Conservation (phyloP, 805 yeast species). For the Pachysolen tannophilus region DNA sequence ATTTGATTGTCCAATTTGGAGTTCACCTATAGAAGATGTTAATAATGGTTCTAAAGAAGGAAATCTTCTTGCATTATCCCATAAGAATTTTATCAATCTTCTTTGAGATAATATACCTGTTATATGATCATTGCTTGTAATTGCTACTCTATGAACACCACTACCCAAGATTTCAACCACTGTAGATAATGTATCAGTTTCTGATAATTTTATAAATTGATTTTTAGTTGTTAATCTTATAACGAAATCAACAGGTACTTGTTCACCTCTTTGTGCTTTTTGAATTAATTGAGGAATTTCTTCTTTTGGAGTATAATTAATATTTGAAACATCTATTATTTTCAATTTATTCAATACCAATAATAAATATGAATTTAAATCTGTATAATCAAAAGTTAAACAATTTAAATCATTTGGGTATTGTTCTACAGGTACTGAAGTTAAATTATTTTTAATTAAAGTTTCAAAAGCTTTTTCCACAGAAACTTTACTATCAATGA, state of each 20-base stretch:
- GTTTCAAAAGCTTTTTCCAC: conserved; percentile 88
- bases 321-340: conserved; percentile 26
- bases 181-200: conserved; percentile 55
- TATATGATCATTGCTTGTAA: conserved; percentile 45
- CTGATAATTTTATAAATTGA: conserved; percentile 74
- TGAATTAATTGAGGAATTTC: conserved; percentile 34
- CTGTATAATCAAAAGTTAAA: conserved; percentile 85
- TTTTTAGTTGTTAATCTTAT: conserved; percentile 80
- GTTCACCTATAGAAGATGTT: conserved; percentile 57
- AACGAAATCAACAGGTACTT: conserved; percentile 87
- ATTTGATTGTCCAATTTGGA: conserved; percentile 63
- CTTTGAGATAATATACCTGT: conserved; percentile 89
- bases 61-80: conserved; percentile 91
- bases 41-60: conserved; percentile 72
- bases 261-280: conserved; percentile 78
- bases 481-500: conserved; percentile 56
- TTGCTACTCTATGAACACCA: conserved; percentile 93
- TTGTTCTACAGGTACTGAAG: conserved; percentile 75
- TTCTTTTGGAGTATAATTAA: conserved; percentile 25
- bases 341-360: conserved; percentile 70
- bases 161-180: conserved; percentile 87
- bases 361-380: conserved; percentile 77
- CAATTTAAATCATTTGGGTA: conserved; percentile 54
- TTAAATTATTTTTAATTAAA: conserved; percentile 61
- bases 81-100: conserved; percentile 71